Percentiles rank a stretch among this genome's conserved stretches.
These are phyloP conservation scores for Phytophthora chlamydospora DNA, from an alignment of 352 stramenopile species.

Conservation along the genomic window DNA sequence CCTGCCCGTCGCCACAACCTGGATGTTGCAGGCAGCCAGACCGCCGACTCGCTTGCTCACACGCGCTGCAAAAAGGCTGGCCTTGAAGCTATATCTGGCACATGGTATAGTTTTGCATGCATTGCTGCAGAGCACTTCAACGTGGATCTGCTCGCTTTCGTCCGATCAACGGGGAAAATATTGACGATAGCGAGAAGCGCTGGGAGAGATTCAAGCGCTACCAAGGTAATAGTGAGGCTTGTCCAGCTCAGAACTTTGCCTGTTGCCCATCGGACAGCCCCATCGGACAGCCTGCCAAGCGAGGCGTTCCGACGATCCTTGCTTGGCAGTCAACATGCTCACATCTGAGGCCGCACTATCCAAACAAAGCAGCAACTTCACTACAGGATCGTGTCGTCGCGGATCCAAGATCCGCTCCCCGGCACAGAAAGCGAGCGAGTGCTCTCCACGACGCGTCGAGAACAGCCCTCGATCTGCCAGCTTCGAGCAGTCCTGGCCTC, in stretches of 20 bases:
- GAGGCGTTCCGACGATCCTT: neutral
- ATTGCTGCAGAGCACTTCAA: slow-evolving; percentile 3
- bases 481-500: neutral
- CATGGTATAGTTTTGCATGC: too few species aligned
- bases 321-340: slow-evolving; percentile 3
- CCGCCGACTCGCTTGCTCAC: too few species aligned
- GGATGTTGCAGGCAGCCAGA: too few species aligned
- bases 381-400: slow-evolving; percentile 9
- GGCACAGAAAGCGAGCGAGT: slow-evolving; percentile 18
- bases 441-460: slow-evolving; percentile 3
- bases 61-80: too few species aligned
- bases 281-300: too few species aligned
- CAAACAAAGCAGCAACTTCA: slow-evolving; percentile 16
- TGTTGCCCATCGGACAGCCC: neutral
- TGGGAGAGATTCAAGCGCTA: neutral
- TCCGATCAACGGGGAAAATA: slow-evolving; percentile 2
- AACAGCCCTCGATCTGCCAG: too few species aligned
- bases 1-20: too few species aligned
- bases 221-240: too few species aligned
- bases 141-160: neutral
- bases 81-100: too few species aligned
- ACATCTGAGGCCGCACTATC: slow-evolving; percentile 6
- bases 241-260: neutral
- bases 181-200: slow-evolving; percentile 1
- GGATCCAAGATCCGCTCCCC: slow-evolving; percentile 7